A percentile compares a stretch with the other conserved stretches of the same genome.
phyloP scores from a whole-genome alignment of 805 yeast genomes.

The Barnettozyma wickerhamii region DNA sequence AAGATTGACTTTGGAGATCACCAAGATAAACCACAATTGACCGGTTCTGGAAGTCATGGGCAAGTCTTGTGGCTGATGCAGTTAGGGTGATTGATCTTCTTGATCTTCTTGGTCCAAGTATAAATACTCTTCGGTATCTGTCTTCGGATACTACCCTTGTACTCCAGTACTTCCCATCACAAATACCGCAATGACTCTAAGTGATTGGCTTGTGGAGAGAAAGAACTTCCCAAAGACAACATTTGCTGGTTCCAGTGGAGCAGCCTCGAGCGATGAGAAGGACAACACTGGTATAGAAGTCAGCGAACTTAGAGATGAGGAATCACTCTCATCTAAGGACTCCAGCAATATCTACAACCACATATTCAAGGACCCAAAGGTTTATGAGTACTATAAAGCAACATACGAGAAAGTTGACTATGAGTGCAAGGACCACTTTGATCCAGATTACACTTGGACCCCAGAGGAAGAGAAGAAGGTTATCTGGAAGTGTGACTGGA shows the following conservation, averaged over 20 bases:
- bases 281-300: too few species aligned
- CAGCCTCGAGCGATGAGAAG: too few species aligned
- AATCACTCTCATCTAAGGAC: background rate
- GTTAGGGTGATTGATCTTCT: too few species aligned
- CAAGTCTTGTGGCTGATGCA: too few species aligned
- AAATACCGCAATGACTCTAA: background rate
- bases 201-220: background rate
- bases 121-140: too few species aligned
- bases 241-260: too few species aligned
- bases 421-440: conserved; percentile 50
- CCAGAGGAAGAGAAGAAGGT: conserved; percentile 44
- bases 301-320: background rate
- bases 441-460: conserved; percentile 54
- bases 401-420: conserved; percentile 46
- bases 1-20: too few species aligned
- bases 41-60: too few species aligned
- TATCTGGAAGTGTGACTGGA: conserved; percentile 45
- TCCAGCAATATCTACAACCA: background rate
- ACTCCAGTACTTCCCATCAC: too few species aligned
- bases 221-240: background rate
- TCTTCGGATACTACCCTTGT: too few species aligned
- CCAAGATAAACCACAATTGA: too few species aligned
- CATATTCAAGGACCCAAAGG: conserved; percentile 33
- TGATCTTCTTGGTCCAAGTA: too few species aligned
- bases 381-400: conserved; percentile 38